Conservation (phyloP, 192 early-diverging fungal species). For the Entomortierella chlamydospora region DNA sequence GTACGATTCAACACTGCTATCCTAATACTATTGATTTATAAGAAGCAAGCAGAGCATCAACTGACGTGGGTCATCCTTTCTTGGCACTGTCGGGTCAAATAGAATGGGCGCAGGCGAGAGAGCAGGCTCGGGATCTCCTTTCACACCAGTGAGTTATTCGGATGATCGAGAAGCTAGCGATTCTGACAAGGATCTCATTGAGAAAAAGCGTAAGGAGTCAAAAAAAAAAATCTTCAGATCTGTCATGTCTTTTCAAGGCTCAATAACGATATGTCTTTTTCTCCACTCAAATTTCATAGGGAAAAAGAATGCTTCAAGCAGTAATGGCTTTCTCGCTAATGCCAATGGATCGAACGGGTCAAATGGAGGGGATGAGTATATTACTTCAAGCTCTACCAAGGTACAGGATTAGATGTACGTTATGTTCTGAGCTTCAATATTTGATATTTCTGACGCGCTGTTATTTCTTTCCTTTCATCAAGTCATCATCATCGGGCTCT, state of each 20-base stretch:
- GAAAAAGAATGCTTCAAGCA: constrained; percentile 32
- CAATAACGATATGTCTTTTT: too few relatives aligned
- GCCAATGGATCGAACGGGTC: constrained; percentile 4
- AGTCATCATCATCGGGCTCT: constrained; percentile 22
- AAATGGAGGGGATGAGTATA: constrained; percentile 27
- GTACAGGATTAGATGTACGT: constrained; percentile 6
- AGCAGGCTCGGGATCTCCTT: constrained; percentile 52
- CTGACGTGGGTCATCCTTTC: background rate
- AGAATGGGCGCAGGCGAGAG: constrained; percentile 45
- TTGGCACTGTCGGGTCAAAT: background rate
- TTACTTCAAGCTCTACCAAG: constrained; percentile 14
- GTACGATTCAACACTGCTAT: constrained; percentile 26
- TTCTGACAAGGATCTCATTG: constrained; percentile 47
- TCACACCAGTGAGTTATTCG: constrained; percentile 50
- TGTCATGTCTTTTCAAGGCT: background rate
- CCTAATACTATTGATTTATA: background rate
- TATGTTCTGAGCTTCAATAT: background rate
- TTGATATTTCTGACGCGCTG: background rate
- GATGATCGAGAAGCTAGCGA: constrained; percentile 51
- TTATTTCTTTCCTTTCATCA: background rate
- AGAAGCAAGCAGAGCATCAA: too few relatives aligned
- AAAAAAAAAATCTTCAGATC: too few relatives aligned
- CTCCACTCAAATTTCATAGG: constrained; percentile 1
- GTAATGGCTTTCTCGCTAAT: constrained; percentile 5
- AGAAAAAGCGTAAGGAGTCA: constrained; percentile 36